Base-by-base conservation (phyloP, 2,329 filamentous ascomycete species). In the Coniochaeta pulveracea region DNA sequence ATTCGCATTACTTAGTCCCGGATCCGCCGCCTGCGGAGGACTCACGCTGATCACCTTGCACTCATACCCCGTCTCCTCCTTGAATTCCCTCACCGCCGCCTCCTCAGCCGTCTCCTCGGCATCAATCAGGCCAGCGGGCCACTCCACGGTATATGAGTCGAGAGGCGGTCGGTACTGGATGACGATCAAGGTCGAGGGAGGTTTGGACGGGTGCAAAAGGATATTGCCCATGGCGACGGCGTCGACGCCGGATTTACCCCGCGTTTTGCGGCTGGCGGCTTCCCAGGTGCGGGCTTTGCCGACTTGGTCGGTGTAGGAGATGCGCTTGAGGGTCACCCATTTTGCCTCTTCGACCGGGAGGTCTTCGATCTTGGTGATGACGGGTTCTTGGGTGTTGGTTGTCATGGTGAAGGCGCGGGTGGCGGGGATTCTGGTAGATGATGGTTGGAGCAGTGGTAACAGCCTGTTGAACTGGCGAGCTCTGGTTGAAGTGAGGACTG, bases 211-310 rank as follows among this genome's bases (percentile, higher is more conserved):
- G 35, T 63, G 61, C 27, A 66, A 51, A 3, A 79, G 58, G 39
- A 79, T 63, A 34, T 74, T 75, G 34, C 73, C 66, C 40, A 79
- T 74, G 31, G 72, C 71, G 5, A 79, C 72, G 27, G 70, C 72
- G 42, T 79, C 74, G 37, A 77, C 67, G 38, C 63, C 65, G 4
- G 59, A 55, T 2, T 64, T 61, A 10, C 62, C 61, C 15, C 72
- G 64, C 1, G 72, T 78, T 40, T 66, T 64, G 35, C 74, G 70
- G 40, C 68, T 61, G 4, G 69, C 70, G 3, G 69, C 69, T 47
- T 79, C 74, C 73, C 73, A 78, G 4, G 61, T 66, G 37, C 72
- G 66, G 8, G 57, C 42, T 19, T 60, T 61, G 47, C 68, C 69
- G 19, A 60, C 50, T 26, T 74, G 68, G 50, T 78, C 72, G 22